Evolutionary conservation across 1,139 yeast genomes (phyloP).

Genomic region (Lodderomyces jiufengensis): DNA sequence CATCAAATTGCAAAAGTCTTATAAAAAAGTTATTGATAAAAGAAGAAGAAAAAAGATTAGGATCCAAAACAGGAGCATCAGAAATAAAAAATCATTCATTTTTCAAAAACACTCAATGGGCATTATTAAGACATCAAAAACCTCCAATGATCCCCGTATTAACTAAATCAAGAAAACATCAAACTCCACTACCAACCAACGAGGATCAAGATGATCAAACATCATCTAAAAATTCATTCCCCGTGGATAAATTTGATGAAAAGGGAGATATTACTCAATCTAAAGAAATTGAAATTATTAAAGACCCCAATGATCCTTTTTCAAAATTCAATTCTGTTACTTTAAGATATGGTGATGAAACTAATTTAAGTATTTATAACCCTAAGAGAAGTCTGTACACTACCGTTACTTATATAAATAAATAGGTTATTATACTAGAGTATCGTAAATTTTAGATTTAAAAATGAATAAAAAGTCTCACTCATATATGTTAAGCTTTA

Average conservation of each 20-base stretch:
- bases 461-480: no score
- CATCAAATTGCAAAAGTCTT: constrained; percentile 73
- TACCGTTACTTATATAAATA: no score
- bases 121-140: constrained; percentile 80
- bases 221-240: neutral
- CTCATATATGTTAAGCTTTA: no score
- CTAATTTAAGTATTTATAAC: constrained; percentile 31
- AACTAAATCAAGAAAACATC: constrained; percentile 40
- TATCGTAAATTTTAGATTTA: no score
- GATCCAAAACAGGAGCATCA: constrained; percentile 91
- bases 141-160: constrained; percentile 95
- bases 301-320: constrained; percentile 66
- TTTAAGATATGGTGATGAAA: constrained; percentile 65
- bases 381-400: constrained; percentile 39
- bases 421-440: no score
- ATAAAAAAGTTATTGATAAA: constrained; percentile 80
- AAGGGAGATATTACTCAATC: constrained; percentile 4
- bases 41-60: constrained; percentile 83
- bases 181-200: no score
- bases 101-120: constrained; percentile 93
- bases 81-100: constrained; percentile 89
- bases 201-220: constrained; percentile 8
- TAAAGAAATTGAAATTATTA: constrained; percentile 29
- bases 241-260: constrained; percentile 6
- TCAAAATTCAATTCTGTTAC: constrained; percentile 86